These are phyloP conservation scores for Suillus placidus DNA, from an alignment of 768 basidiomycete species.

Conservation along the genomic window DNA sequence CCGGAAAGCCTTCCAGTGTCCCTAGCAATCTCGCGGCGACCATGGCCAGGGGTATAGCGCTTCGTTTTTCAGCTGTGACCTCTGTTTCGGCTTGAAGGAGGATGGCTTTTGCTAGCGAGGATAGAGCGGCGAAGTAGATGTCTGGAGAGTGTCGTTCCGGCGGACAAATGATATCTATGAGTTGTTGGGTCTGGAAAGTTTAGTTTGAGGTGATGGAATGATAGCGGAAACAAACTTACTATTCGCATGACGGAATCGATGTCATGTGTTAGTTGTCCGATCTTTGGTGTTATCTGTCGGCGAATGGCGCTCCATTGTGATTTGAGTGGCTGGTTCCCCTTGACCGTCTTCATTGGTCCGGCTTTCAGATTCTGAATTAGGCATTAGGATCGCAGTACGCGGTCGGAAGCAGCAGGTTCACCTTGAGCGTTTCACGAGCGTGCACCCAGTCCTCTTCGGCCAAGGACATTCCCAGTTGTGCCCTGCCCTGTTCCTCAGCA, in stretches of 20 bases:
- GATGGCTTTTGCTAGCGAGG: conserved; percentile 86
- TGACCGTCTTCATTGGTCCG: conserved; percentile 65
- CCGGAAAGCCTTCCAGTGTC: conserved; percentile 59
- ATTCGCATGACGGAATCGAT: conserved; percentile 59
- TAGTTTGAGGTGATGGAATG: conserved; percentile 15
- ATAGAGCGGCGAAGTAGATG: conserved; percentile 79
- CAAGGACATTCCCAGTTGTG: conserved; percentile 52
- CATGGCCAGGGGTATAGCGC: conserved; percentile 80
- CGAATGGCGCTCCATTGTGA: conserved; percentile 67
- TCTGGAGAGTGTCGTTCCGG: conserved; percentile 28
- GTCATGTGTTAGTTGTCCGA: conserved; percentile 86
- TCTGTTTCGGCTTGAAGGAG: conserved; percentile 93
- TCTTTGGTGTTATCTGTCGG: conserved; percentile 81
- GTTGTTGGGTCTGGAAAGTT: conserved; percentile 40
- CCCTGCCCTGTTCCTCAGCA: conserved; percentile 42
- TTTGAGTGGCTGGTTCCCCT: conserved; percentile 55
- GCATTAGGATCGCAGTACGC: conserved; percentile 26
- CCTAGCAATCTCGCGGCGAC: conserved; percentile 72
- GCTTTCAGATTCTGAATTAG: conserved; percentile 59
- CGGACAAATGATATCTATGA: conserved; percentile 45
- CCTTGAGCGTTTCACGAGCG: conserved; percentile 57
- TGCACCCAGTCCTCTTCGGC: conserved; percentile 67
- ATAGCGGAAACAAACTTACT: conserved; percentile 42
- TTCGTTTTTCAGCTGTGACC: conserved; percentile 84
- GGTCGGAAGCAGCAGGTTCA: conserved; percentile 31